A percentile compares a stretch with the other conserved stretches of the same genome.
These are phyloP conservation scores for Emericellopsis cladophorae DNA, from an alignment of 2,329 filamentous ascomycete species.

Conservation along the genomic window DNA sequence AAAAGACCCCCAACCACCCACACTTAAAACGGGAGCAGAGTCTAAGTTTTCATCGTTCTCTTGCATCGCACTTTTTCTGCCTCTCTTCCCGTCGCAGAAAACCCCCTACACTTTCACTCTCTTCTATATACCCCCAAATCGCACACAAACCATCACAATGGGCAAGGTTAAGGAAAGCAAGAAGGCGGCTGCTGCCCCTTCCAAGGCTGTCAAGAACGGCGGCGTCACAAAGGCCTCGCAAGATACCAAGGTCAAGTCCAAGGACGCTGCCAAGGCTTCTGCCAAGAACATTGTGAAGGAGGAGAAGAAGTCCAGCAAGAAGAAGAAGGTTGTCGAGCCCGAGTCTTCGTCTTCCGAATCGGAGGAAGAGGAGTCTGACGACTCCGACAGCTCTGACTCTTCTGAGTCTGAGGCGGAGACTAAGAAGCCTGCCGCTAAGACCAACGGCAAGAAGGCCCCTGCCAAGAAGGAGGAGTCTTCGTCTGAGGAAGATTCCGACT, in stretches of 20 bases:
- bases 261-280: slow-evolving; percentile 51
- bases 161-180: slow-evolving; percentile 46
- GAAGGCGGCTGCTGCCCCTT: slow-evolving; percentile 34
- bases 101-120: slow-evolving; percentile 5
- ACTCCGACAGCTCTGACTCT: slow-evolving; percentile 15
- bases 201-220: slow-evolving; percentile 46
- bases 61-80: slow-evolving; percentile 6
- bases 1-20: slow-evolving; percentile 3
- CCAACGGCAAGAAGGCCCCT: slow-evolving; percentile 18
- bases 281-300: slow-evolving; percentile 36
- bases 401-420: slow-evolving; percentile 20
- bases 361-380: slow-evolving; percentile 7
- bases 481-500: slow-evolving; percentile 18
- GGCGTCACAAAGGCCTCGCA: slow-evolving; percentile 56
- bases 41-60: slow-evolving; percentile 3
- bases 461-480: slow-evolving; percentile 11
- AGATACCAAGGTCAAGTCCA: slow-evolving; percentile 53
- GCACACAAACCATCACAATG: slow-evolving; percentile 32
- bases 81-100: slow-evolving; percentile 3
- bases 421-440: slow-evolving; percentile 18
- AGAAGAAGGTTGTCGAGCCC: slow-evolving; percentile 30
- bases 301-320: slow-evolving; percentile 35
- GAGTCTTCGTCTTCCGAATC: slow-evolving; percentile 22
- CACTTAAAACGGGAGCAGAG: neutral
- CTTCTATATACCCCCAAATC: slow-evolving; percentile 4